These are phyloP conservation scores for Exophiala sp. DNA, from an alignment of 2,329 filamentous ascomycete species.

Conservation along the genomic window DNA sequence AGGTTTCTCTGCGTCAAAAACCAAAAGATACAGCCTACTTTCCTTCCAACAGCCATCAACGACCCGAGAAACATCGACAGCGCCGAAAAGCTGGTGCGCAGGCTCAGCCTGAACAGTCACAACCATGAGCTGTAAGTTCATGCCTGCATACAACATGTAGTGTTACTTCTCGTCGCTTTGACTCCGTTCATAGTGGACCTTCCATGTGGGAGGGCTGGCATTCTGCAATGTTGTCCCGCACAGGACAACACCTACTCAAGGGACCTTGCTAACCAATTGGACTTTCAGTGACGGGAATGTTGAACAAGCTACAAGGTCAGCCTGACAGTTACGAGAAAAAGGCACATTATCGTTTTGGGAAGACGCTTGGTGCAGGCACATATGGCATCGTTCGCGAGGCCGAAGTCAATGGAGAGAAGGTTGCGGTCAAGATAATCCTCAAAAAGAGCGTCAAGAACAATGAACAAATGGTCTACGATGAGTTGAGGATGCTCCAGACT, in stretches of 20 bases:
- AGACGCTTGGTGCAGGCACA: constrained; percentile 89
- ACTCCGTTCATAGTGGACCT: background rate
- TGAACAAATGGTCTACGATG: constrained; percentile 97
- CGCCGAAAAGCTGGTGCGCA: background rate
- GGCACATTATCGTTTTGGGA: constrained; percentile 87
- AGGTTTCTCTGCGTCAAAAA: background rate
- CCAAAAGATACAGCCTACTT: background rate
- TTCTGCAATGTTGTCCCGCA: background rate
- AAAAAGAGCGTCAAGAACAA: constrained; percentile 99
- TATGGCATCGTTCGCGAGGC: constrained; percentile 98
- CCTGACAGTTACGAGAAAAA: constrained; percentile 99
- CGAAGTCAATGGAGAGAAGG: constrained; percentile 74
- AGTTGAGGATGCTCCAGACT: constrained; percentile 85
- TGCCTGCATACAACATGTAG: background rate
- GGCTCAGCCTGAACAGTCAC: constrained; percentile 14
- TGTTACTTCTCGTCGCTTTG: background rate
- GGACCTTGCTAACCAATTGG: constrained; percentile 13
- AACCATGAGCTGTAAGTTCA: constrained; percentile 25
- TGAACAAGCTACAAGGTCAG: constrained; percentile 93
- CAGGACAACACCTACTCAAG: background rate
- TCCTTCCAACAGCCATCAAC: background rate
- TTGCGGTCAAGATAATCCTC: constrained; percentile 96
- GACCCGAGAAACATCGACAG: background rate
- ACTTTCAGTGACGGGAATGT: constrained; percentile 70
- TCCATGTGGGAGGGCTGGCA: background rate